Conservation (phyloP, 2,329 filamentous ascomycete genomes). For the Chalaropsis thielavioides region DNA sequence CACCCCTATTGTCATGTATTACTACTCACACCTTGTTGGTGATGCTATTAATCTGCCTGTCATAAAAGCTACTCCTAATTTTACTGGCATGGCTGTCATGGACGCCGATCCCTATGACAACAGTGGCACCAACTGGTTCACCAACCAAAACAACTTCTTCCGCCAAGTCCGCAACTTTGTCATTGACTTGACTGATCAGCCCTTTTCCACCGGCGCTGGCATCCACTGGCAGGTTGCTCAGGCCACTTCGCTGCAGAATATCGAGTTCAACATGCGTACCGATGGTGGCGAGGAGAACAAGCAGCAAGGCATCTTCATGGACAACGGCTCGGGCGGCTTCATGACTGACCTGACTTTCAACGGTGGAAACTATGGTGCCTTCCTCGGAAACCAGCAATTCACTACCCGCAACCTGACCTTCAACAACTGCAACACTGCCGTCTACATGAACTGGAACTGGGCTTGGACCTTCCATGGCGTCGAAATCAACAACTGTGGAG, state of each 20-base stretch:
- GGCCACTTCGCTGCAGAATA: constrained; percentile 66
- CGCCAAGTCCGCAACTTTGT: constrained; percentile 70
- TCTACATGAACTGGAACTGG: constrained; percentile 92
- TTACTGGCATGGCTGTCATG: constrained; percentile 79
- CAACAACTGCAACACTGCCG: constrained; percentile 66
- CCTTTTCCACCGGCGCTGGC: constrained; percentile 45
- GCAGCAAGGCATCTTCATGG: constrained; percentile 70
- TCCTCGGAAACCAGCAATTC: constrained; percentile 77
- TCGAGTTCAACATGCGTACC: constrained; percentile 62
- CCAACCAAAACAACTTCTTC: constrained; percentile 76
- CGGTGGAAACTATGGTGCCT: constrained; percentile 63
- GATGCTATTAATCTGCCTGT: constrained; percentile 59
- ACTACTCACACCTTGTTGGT: constrained; percentile 87
- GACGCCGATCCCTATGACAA: constrained; percentile 73
- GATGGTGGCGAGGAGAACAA: constrained; percentile 49
- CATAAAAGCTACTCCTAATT: constrained; percentile 57
- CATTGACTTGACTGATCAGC: constrained; percentile 58
- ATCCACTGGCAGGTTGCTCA: constrained; percentile 83
- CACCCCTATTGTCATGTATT: constrained; percentile 65
- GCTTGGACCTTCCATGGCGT: constrained; percentile 67
- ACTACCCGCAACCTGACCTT: constrained; percentile 72
- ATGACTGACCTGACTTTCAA: constrained; percentile 75
- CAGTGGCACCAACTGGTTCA: constrained; percentile 57
- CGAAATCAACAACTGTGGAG: constrained; percentile 55
- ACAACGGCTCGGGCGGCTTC: constrained; percentile 72